Base-by-base conservation (phyloP, 805 yeast species). In the Sporopachydermia lactativora region DNA sequence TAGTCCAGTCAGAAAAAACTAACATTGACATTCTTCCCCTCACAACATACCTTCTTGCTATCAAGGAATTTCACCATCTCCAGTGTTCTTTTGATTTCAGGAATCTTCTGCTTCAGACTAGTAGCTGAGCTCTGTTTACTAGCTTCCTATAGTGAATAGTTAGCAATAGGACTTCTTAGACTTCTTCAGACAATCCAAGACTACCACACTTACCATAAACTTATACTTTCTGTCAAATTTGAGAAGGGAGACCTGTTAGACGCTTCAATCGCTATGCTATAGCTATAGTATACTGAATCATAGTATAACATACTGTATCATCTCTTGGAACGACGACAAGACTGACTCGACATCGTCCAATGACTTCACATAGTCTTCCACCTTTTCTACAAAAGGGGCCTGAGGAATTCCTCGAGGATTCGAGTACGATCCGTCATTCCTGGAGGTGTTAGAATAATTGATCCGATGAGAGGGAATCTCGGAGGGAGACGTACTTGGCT, bases 331-430 rank as follows among this genome's bases (percentile, higher is more conserved):
- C 49, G 81, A 71, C 39, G 69, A 66, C 63, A 89, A 72, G 28
- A 81, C 68, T 36, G 70, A 56, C 39, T 80, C 84, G 43, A 81
- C 84, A 51, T 84, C 89, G 37, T 70, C 77, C 2, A 77, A 68
- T 49, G 70, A 67, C 52, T 75, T 80, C 46, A 86, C 71, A 49
- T 77, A 73, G 39, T 75, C 79, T 42, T 77, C 92, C 5, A 88
- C 92, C 42, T 75, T 74, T 46, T 81, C 94, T 40, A 92, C 76
- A 58, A 92, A 92, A 35, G 94, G 95, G 1, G 98, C 98, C 54
- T 83, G 81, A 4, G 98, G 98, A 43, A 92, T 92, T 3, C 98
- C 98, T 47, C 97, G 71, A 5, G 96, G 92, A 53, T 92, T 92
- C 17, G 76, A 45, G 17, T 43, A 47, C 19, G 43, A 43, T 14